Conservation (phyloP, 1,284 basidiomycete genomes). For the Inonotus obliquus region DNA sequence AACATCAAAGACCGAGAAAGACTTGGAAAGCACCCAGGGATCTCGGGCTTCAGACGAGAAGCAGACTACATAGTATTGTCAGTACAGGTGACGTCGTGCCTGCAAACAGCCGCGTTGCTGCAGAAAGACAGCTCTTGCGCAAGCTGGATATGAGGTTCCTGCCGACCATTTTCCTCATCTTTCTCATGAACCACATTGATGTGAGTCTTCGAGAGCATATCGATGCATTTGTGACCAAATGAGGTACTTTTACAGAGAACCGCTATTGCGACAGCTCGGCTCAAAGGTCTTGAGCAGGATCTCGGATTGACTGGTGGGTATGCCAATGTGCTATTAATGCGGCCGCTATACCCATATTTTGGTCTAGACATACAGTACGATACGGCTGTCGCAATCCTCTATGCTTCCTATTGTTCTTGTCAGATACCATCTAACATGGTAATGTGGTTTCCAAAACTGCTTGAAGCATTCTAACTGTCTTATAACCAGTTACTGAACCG, state of each 20-base stretch:
- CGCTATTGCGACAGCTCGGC: constrained; percentile 52
- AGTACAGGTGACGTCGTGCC: background rate
- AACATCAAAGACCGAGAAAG: background rate
- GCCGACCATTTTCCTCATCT: constrained; percentile 57
- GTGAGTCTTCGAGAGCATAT: constrained; percentile 30
- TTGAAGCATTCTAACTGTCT: background rate
- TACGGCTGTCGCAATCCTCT: constrained; percentile 54
- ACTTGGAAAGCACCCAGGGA: background rate
- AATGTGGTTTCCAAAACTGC: constrained; percentile 23
- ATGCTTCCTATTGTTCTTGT: constrained; percentile 54
- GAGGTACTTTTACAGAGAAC: constrained; percentile 41
- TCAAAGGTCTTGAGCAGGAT: constrained; percentile 59
- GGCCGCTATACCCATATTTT: background rate
- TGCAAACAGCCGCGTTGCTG: constrained; percentile 12
- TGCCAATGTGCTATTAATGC: background rate
- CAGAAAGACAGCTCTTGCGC: constrained; percentile 42
- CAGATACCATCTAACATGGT: constrained; percentile 68
- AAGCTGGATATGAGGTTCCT: constrained; percentile 55
- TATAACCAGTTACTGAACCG: constrained; percentile 43
- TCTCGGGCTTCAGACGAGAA: background rate
- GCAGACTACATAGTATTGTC: background rate
- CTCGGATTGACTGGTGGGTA: constrained; percentile 46
- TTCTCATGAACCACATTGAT: constrained; percentile 66
- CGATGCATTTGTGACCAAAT: background rate
- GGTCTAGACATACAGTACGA: constrained; percentile 54